Base-by-base conservation (phyloP, 495 filamentous ascomycete species). In the Penicillium robsamsonii region DNA sequence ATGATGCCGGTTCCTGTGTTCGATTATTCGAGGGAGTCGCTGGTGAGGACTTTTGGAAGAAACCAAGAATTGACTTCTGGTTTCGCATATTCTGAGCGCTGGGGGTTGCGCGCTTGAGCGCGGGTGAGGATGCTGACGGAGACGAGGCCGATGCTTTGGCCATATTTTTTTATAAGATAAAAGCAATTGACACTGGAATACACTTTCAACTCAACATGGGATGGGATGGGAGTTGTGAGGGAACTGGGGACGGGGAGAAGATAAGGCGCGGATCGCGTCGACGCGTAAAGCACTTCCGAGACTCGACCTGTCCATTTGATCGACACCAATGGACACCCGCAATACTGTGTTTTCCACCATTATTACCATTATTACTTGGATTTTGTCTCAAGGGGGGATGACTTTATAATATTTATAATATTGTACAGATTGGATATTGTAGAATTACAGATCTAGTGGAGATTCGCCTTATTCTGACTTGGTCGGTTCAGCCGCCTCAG, bases 41-140 rank as follows among this genome's bases (percentile, higher is more conserved):
- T 9, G 78, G 76, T 0, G 80, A 73, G 11, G 82, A 82, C 63
- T 88, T 93, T 53, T 87, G 79, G 62, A 96, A 96, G 78, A 96
- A 96, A 35, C 90, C 88, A 4, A 92, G 77, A 48, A 96, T 94
- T 10, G 82, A 83, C 60, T 86, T 90, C 72, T 93, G 87, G 64
- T 84, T 87, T 65, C 87, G 91, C 74, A 81, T 79, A 33, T 76
- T 78, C 56, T 79, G 75, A 3, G 74, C 69, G 52, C 71, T 78
- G 18, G 78, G 74, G 12, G 72, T 79, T 5, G 79, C 63, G 57
- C 72, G 69, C 60, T 77, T 80, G 38, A 81, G 65, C 40, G 62
- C 69, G 3, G 56, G 58, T 13, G 74, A 64, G 1, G 72, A 63
- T 9, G 77, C 64, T 3, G 35, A 38, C 25, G 76, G 74, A 30